Base-by-base conservation (phyloP, 108 stramenopile genomes). In the Mediolabrus comicus region DNA sequence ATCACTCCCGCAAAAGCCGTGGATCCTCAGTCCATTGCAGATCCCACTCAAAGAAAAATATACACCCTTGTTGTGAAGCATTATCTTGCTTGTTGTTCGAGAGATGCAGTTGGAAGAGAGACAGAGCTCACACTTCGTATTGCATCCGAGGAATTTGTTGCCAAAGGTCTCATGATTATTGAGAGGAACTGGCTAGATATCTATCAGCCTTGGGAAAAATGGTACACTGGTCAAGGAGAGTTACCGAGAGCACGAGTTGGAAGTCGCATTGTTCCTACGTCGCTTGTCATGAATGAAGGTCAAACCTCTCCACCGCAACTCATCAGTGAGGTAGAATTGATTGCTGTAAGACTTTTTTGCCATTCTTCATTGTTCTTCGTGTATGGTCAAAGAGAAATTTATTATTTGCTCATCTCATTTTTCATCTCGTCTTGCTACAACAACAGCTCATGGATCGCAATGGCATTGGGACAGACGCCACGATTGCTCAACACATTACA, bases 1-100 rank as follows among this genome's bases (percentile, higher is more conserved):
- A 99, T 99, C 76, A 97, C 98, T 52, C 99, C 99, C 5, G 94
- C 92, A 39, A 97, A 97, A 67, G 93, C 86, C 28, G 97, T 96
- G 4, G 90, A 90, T 71, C 92, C 92, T 0, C 57, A 74, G 27
- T 62, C 87, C n/a, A 90, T 97, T 69, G 53, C 53, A 24, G 86
- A 93, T 69, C 67, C 80, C 3, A 83, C 72, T 6, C 90, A 96
- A 69, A 57, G 87, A 49, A 84, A 80, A 24, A 79, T 98, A 13
- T 99, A 98, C 71, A 87, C 80, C 33, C 83, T 98, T 34, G 85
- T 99, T 12, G 88, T 88, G 16, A 92, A 97, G 66, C 99, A 99
- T 62, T 99, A 98, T 63, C 79, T 99, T n/a, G 99, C 99, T 9
- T 97, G 96, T 63, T 99, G 99, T 74, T 92, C 96, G 25, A 69